phyloP scores from a whole-genome alignment of 495 filamentous ascomycete genomes.

The Clohesyomyces aquaticus region DNA sequence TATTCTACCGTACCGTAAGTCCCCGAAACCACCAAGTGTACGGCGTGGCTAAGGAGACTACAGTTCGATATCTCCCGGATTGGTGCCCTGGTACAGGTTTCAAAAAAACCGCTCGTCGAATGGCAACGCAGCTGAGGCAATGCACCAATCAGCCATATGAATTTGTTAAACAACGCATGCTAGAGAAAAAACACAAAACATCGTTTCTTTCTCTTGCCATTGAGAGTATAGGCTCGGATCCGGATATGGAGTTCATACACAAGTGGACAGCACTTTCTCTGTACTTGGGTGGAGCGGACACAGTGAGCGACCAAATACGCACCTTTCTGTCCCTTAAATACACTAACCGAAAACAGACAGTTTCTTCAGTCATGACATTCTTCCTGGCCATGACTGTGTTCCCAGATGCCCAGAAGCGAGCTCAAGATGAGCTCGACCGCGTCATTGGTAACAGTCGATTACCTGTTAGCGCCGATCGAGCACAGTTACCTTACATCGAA shows the following conservation, averaged over 20 bases:
- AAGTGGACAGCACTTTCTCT: slow-evolving; percentile 57
- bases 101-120: slow-evolving; percentile 46
- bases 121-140: slow-evolving; percentile 36
- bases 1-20: slow-evolving; percentile 48
- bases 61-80: slow-evolving; percentile 44
- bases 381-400: slow-evolving; percentile 55
- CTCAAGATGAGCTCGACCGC: slow-evolving; percentile 62
- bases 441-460: slow-evolving; percentile 51
- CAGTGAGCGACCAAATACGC: no score
- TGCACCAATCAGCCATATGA: slow-evolving; percentile 43
- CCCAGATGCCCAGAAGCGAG: slow-evolving; percentile 57
- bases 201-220: slow-evolving; percentile 52
- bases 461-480: slow-evolving; percentile 46
- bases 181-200: slow-evolving; percentile 40
- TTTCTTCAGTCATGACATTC: slow-evolving; percentile 50
- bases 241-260: slow-evolving; percentile 45
- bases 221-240: slow-evolving; percentile 36
- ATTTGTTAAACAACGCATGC: slow-evolving; percentile 54
- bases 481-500: slow-evolving; percentile 51
- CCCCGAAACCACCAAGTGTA: slow-evolving; percentile 52
- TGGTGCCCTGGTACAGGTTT: slow-evolving; percentile 57
- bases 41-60: slow-evolving; percentile 46
- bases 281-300: no score
- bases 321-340: no score
- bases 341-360: no score